Conservation (phyloP, 768 basidiomycete species). For the Cubamyces sp. region DNA sequence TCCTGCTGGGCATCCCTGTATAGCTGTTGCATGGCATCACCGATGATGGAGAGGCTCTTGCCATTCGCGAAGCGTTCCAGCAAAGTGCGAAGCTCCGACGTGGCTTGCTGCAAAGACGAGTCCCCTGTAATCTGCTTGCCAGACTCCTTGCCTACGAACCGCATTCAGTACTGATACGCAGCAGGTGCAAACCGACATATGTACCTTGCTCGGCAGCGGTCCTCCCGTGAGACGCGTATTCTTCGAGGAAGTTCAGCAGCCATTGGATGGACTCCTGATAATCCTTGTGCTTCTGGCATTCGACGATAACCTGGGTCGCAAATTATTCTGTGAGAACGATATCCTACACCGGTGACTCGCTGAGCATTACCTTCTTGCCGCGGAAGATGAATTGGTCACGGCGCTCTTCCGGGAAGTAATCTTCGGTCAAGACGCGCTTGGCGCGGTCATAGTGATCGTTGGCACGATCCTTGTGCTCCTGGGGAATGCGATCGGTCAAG, state of each 20-base stretch:
- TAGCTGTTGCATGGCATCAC: constrained; percentile 71
- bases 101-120: constrained; percentile 56
- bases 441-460: constrained; percentile 59
- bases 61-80: constrained; percentile 92
- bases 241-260: constrained; percentile 64
- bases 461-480: constrained; percentile 64
- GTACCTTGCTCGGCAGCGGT: constrained; percentile 27
- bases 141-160: constrained; percentile 24
- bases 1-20: constrained; percentile 78
- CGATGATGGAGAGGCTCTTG: constrained; percentile 63
- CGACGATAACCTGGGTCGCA: constrained; percentile 66
- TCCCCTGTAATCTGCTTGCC: constrained; percentile 44
- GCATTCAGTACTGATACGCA: background rate
- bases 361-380: constrained; percentile 75
- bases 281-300: constrained; percentile 90
- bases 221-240: constrained; percentile 53
- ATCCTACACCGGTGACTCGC: background rate
- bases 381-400: constrained; percentile 94
- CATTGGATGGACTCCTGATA: constrained; percentile 84
- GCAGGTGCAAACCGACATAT: background rate
- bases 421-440: constrained; percentile 73
- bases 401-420: constrained; percentile 89
- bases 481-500: constrained; percentile 61
- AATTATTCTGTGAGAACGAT: background rate
- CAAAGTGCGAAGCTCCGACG: constrained; percentile 71